Percentiles rank a stretch among this genome's conserved stretches.
Evolutionary conservation across 805 yeast species (phyloP).

Genomic region (Blastobotrys americana): DNA sequence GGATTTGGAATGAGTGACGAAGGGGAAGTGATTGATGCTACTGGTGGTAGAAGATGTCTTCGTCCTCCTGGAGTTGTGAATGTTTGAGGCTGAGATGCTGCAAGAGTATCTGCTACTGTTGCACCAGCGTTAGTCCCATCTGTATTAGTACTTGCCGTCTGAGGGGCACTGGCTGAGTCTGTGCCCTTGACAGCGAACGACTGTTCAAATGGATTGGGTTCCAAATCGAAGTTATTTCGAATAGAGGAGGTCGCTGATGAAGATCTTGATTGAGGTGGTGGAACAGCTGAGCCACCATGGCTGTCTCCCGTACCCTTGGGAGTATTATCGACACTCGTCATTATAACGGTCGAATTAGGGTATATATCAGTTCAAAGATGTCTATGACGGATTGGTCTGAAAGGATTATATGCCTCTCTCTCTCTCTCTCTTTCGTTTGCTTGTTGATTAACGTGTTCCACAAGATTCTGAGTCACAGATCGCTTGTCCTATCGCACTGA

Average conservation of each 20-base stretch:
- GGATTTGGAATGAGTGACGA: slow-evolving; percentile 18
- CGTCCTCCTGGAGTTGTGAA: slow-evolving; percentile 23
- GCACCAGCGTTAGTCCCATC: slow-evolving; percentile 2
- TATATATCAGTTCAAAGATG: no score
- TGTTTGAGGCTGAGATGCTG: slow-evolving; percentile 8
- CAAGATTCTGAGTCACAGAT: no score
- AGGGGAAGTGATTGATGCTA: slow-evolving; percentile 25
- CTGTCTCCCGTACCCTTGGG: slow-evolving; percentile 2
- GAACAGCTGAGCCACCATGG: not conserved
- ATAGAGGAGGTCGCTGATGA: not conserved
- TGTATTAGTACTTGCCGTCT: slow-evolving; percentile 4
- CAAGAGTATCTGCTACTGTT: slow-evolving; percentile 1
- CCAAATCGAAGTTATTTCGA: slow-evolving; percentile 52
- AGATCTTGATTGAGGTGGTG: not conserved
- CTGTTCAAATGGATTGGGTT: slow-evolving; percentile 92
- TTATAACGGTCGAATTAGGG: no score
- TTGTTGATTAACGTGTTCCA: no score
- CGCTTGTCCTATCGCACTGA: no score
- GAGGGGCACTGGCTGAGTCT: slow-evolving; percentile 4
- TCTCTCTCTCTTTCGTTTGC: no score
- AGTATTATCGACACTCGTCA: slow-evolving; percentile 1
- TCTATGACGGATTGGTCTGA: no score
- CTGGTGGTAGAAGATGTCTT: slow-evolving; percentile 23
- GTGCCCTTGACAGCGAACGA: slow-evolving; percentile 65
- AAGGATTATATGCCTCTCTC: no score